Conservation (phyloP, 306 rosid species). For the Vachellia pachyceras region DNA sequence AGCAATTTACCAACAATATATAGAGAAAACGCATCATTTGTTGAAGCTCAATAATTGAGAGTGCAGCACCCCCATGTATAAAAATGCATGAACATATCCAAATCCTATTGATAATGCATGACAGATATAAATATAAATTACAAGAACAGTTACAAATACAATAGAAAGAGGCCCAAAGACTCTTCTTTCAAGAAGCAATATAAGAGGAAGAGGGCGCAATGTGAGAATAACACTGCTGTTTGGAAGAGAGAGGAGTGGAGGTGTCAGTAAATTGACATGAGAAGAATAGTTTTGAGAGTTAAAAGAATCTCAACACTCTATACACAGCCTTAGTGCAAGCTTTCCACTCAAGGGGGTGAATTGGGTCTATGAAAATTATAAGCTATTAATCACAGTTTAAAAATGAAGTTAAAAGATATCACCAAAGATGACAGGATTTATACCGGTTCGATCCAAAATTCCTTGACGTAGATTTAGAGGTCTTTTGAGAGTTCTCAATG, state of each 20-base stretch:
- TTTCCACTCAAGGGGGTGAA: no score
- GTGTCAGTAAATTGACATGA: background rate
- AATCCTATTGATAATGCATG: background rate
- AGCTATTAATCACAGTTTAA: no score
- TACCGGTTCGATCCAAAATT: no score
- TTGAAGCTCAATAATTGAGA: constrained; percentile 48
- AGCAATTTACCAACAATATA: no score
- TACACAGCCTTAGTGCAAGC: no score
- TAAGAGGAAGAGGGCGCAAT: background rate
- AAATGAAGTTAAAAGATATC: no score
- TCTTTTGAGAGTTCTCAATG: no score
- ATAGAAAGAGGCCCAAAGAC: background rate
- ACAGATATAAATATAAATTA: constrained; percentile 5
- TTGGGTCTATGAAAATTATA: no score
- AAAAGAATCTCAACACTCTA: no score
- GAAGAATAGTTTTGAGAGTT: background rate
- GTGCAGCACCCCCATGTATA: constrained; percentile 29
- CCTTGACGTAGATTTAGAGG: no score
- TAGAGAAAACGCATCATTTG: constrained; percentile 66
- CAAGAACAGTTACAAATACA: background rate
- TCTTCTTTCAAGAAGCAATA: background rate
- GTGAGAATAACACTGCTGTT: background rate
- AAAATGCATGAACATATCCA: background rate
- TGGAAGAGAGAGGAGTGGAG: background rate
- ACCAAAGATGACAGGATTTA: no score